These are phyloP conservation scores for Fragaria vesca DNA, from an alignment of 306 rosid species.

Conservation along the genomic window DNA sequence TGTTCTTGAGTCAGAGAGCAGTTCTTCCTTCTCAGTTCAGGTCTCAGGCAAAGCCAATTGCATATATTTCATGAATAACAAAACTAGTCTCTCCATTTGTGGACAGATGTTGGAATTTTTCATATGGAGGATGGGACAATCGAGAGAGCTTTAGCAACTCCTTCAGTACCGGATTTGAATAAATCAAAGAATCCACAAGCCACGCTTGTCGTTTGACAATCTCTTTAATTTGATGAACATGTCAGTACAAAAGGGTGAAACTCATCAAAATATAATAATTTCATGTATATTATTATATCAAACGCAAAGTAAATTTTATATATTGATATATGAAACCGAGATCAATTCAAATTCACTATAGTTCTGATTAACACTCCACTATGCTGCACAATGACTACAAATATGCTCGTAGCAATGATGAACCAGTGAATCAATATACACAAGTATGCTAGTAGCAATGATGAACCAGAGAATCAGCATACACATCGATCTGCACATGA, in stretches of 20 bases:
- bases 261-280: no score
- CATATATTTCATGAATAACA: neutral
- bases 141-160: neutral
- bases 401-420: conserved; percentile 11
- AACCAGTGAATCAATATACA: neutral
- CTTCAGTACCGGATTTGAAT: neutral
- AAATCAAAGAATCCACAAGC: neutral
- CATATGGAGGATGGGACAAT: neutral
- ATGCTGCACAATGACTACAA: conserved; percentile 22
- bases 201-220: no score
- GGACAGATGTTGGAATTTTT: neutral
- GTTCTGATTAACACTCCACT: neutral
- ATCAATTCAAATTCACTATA: neutral
- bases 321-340: neutral
- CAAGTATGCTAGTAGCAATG: conserved; percentile 1
- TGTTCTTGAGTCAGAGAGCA: neutral
- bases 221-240: no score
- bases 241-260: no score
- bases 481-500: conserved; percentile 29
- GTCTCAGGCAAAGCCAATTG: neutral
- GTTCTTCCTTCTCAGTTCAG: neutral
- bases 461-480: neutral
- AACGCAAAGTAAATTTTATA: neutral
- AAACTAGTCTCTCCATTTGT: neutral
- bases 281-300: no score